A percentile compares a stretch with the other conserved stretches of the same genome.
Conservation (phyloP, 768 basidiomycete species). For the Podaxis sp. region DNA sequence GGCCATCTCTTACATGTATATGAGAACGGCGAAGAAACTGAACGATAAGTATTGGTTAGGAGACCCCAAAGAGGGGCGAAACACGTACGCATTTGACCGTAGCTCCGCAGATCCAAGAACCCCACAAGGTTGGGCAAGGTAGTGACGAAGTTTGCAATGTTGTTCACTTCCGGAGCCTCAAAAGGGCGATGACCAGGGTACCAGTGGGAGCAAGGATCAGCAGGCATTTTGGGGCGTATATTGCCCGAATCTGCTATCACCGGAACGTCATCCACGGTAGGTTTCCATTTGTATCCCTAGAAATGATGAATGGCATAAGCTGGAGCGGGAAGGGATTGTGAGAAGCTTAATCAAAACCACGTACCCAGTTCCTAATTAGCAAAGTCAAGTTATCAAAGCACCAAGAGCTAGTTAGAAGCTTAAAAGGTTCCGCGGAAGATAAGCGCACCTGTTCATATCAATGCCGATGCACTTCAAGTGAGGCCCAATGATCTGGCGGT, state of each 20-base stretch:
- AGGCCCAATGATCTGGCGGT: slow-evolving; percentile 52
- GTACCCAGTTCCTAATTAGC: slow-evolving; percentile 55
- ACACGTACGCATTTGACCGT: slow-evolving; percentile 76
- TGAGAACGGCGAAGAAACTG: slow-evolving; percentile 80
- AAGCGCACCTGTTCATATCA: slow-evolving; percentile 70
- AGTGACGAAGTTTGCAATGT: slow-evolving; percentile 66
- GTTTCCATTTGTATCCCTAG: slow-evolving; percentile 73
- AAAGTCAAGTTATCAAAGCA: not conserved
- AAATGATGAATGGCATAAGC: slow-evolving; percentile 4
- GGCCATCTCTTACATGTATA: slow-evolving; percentile 63
- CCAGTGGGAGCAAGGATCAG: slow-evolving; percentile 69
- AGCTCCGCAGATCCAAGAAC: slow-evolving; percentile 77
- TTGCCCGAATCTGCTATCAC: slow-evolving; percentile 14
- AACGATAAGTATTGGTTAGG: not conserved
- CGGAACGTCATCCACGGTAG: slow-evolving; percentile 20
- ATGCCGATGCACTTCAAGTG: slow-evolving; percentile 59
- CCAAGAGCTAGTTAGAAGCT: not conserved
- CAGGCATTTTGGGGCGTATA: slow-evolving; percentile 24
- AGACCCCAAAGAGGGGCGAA: not conserved
- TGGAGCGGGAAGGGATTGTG: not conserved
- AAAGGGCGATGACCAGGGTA: slow-evolving; percentile 76
- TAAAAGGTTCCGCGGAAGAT: not conserved
- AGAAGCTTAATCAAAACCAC: slow-evolving; percentile 10
- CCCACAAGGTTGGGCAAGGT: slow-evolving; percentile 51
- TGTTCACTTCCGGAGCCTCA: slow-evolving; percentile 74